Base-by-base conservation (phyloP, 2,329 filamentous ascomycete genomes). In the Sphaerulina populicola region DNA sequence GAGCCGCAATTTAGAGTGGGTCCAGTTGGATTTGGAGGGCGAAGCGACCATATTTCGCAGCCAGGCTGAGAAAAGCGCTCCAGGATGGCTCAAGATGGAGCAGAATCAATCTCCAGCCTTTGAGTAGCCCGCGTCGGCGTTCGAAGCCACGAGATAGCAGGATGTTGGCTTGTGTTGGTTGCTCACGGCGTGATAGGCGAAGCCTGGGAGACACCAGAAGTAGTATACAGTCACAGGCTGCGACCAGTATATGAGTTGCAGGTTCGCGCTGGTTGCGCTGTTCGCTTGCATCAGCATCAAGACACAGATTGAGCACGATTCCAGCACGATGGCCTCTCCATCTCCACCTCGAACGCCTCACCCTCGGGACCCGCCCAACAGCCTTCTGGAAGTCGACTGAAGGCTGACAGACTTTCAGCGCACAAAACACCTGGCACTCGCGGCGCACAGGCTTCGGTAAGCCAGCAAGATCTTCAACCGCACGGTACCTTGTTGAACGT, bases 131-230 rank as follows among this genome's bases (percentile, higher is more conserved):
- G 37, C 23, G 41, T 41, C 15, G 29, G 27, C 31, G 30, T 42
- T 48, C 37, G 38, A 37, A 30, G 18, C 38, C 46, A 11, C 38
- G 33, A 9, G 15, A 27, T 35, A 33, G 38, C 29, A 41, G 46
- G 38, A 48, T 48, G 46, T 48, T 48, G 46, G 46, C 35, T 42
- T 41, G 30, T 35, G 46, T 48, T 48, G 46, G 46, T 41, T 29
- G 21, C 27, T 23, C 46, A 35, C 37, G 39, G 46, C 46, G 29
- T 35, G 15, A 38, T 48, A 27, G 46, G 38, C 46, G 38, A 48
- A 36, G 46, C 38, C 9, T 42, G 46, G 8, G n/a, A 29, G 14
- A 12, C 46, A 41, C 46, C 46, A 31, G 46, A n/a, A 30, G 27
- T 15, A 10, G 23, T 8, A 46, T 36, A 37, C 38, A 41, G 46